Evolutionary conservation across 1,284 basidiomycete species (phyloP), one percentile per base, ranked within the genome.

Genomic region (Phaffia rhodozyma): DNA sequence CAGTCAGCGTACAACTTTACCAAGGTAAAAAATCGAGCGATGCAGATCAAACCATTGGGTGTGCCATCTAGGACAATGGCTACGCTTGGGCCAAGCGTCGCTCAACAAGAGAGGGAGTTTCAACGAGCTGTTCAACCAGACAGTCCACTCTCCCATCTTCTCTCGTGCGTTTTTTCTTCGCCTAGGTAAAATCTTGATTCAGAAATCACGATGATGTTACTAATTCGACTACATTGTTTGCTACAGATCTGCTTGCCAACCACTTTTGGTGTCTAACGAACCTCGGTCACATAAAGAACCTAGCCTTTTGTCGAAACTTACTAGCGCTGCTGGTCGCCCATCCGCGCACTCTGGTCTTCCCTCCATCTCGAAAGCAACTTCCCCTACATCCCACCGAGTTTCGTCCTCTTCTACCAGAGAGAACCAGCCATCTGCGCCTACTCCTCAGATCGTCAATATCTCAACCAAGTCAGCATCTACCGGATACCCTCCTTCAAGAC

Each of bases 91-190:
- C 73, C 74, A 29, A 72, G 71, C 27, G 84, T 89, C 67, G 83
- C 86, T 5, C 87, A 91, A 70, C 89, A 93, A 74, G 93, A 98
- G 81, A 85, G 87, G 71, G 93, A 97, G 75, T 94, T 96, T 83
- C 86, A 91, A 77, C 86, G 87, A 70, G 96, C 92, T 1, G 89
- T 97, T 3, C 89, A 93, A 72, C 96, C 94, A 4, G 91, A 90
- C 59, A 89, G 86, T 68, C 94, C 96, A 0, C 94, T 98, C 66
- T 91, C 90, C 25, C 90, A 89, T 5, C 79, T 98, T 60, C 82
- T 98, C 71, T 77, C 78, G 71, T 75, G 52, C 56, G 73, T 70
- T 27, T 6, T 6, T 0, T 25, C 55, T 23, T 63, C 27, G 43
- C 27, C n/a, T 53, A 43, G 7, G 21, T 30, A 23, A n/a, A 5